phyloP scores from a whole-genome alignment of 2,329 filamentous ascomycete species.

The Colletotrichum tabaci region DNA sequence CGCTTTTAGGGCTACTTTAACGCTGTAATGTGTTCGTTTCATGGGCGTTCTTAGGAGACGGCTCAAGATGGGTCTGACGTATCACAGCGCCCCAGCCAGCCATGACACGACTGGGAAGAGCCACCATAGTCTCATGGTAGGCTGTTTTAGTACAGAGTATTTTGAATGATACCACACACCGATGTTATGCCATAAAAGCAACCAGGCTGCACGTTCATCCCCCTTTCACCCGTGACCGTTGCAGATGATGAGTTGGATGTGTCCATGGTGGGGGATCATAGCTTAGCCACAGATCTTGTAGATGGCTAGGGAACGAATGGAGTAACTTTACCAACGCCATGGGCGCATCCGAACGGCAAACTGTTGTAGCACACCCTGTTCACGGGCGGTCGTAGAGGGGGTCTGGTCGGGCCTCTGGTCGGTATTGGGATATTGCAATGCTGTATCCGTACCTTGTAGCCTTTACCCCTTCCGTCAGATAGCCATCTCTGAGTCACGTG shows the following conservation, averaged over 20 bases:
- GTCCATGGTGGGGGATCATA: constrained; percentile 8
- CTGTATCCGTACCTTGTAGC: neutral
- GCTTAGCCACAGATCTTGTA: neutral
- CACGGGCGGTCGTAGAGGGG: constrained; percentile 31
- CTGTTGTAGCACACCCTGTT: constrained; percentile 26
- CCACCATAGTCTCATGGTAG: constrained; percentile 34
- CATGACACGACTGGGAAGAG: constrained; percentile 28
- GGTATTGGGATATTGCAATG: constrained; percentile 22
- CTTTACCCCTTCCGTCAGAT: neutral
- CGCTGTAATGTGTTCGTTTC: constrained; percentile 39
- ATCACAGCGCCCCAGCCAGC: constrained; percentile 34
- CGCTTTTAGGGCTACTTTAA: constrained; percentile 26
- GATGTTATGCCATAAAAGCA: constrained; percentile 25
- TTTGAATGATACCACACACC: constrained; percentile 38
- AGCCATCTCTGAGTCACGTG: neutral
- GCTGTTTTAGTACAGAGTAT: constrained; percentile 39
- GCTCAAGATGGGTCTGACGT: constrained; percentile 22
- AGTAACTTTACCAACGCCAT: constrained; percentile 22
- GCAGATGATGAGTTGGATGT: constrained; percentile 17
- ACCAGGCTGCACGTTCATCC: constrained; percentile 28
- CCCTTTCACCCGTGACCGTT: constrained; percentile 2
- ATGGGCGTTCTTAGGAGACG: constrained; percentile 30
- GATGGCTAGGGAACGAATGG: constrained; percentile 5
- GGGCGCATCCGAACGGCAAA: constrained; percentile 26
- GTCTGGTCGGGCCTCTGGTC: constrained; percentile 35